Evolutionary conservation across 768 basidiomycete genomes (phyloP), one percentile per base, ranked within the genome.

Genomic region (Collybia sordida): DNA sequence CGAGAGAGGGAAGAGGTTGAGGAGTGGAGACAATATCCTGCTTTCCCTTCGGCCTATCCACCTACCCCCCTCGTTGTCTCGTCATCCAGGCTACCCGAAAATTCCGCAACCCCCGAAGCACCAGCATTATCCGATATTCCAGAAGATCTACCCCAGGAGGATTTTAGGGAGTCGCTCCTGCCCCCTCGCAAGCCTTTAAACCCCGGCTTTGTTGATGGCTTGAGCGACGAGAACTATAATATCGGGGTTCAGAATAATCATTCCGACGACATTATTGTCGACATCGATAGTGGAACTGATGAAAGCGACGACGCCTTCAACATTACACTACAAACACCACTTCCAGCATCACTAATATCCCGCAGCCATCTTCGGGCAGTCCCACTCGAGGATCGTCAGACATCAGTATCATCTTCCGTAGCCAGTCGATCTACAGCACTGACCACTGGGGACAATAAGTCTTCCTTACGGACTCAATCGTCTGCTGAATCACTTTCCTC

Each of bases 41-140:
- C 83, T 15, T 85, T 89, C 45, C 88, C 88, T 24, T 82, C 88
- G 4, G 88, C 88, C 27, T 90, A 90, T 59, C 88, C 87, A 7
- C 74, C 85, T 0, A 88, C 85, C 12, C 87, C 86, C 9, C 56
- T 81, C n/a, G 69, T 69, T 18, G 64, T 66, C 17, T 40, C 57
- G 15, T 64, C 72, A 3, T 58, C 71, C 21, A 64, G 60, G 17
- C 68, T 72, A 11, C 50, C 54, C 21, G 45, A 21, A 25, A 38
- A 47, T 47, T 35, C 23, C 41, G 22, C 7, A 43, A 39, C 11
- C 42, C 41, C 15, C n/a, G 6, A 45, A 52, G 19, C 60, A 58
- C 24, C 64, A 63, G 24, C 28, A 7, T 38, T 56, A 28, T 65
- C 72, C 31, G 59, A 66, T 40, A 73, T 78, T 48, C 55, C 67